Evolutionary conservation across 2,329 filamentous ascomycete species (phyloP).

Genomic region (Colletotrichum sp.): DNA sequence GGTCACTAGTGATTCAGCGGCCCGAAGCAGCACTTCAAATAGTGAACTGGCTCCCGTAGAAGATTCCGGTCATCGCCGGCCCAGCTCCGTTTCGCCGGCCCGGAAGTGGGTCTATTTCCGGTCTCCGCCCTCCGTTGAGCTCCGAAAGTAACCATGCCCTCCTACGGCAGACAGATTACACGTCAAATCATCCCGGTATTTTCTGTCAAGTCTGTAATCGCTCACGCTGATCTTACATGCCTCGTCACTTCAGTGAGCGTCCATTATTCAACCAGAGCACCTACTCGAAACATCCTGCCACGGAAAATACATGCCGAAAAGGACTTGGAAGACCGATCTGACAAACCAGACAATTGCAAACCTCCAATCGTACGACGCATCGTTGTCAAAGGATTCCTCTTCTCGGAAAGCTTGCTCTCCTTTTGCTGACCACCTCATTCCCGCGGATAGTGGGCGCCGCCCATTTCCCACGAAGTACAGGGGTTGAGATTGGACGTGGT

Average conservation of each 20-base stretch:
- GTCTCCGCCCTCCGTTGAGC: rapidly evolving
- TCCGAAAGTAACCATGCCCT: neutral
- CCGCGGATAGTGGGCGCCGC: neutral
- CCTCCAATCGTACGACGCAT: neutral
- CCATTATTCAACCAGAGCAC: neutral
- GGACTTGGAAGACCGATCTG: neutral
- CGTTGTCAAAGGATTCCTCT: neutral
- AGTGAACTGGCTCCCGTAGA: rapidly evolving
- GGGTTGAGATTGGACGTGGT: neutral
- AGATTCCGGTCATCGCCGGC: neutral
- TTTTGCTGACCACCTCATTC: neutral
- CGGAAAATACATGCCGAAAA: neutral
- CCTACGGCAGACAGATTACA: rapidly evolving
- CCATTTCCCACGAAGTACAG: neutral
- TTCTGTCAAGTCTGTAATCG: rapidly evolving
- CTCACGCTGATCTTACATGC: neutral
- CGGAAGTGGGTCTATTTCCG: rapidly evolving
- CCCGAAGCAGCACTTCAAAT: neutral
- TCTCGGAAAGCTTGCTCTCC: neutral
- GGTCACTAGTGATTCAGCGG: rapidly evolving
- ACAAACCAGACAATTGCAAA: neutral
- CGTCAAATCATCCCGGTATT: neutral
- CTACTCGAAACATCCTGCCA: neutral
- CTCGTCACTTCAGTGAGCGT: neutral
- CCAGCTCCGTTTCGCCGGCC: neutral